Percentiles rank a stretch among this genome's conserved stretches.
These are phyloP conservation scores for Rusavskia elegans DNA, from an alignment of 495 filamentous ascomycete species.

Conservation along the genomic window DNA sequence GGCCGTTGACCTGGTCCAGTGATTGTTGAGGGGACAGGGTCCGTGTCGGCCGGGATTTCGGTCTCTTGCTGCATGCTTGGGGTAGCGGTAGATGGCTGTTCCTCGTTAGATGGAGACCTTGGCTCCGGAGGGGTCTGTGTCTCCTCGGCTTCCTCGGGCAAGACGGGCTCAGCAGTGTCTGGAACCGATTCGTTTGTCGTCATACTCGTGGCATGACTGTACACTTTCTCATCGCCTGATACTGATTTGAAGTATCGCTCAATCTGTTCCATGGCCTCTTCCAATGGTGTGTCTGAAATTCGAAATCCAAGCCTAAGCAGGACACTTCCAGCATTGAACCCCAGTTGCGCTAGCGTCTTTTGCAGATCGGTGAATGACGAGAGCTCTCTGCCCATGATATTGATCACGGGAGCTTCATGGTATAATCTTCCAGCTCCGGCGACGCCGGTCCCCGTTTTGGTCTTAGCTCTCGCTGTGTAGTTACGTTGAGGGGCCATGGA, in stretches of 20 bases:
- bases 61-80: not conserved
- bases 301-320: conserved; percentile 64
- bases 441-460: conserved; percentile 33
- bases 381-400: conserved; percentile 63
- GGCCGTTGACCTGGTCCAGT: conserved; percentile 22
- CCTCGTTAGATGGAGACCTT: not conserved
- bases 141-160: not conserved
- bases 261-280: conserved; percentile 74
- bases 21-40: conserved; percentile 2
- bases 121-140: not conserved
- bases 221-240: conserved; percentile 18
- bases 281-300: conserved; percentile 59
- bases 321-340: conserved; percentile 66
- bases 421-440: conserved; percentile 58
- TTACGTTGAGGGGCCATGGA: conserved; percentile 38
- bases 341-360: conserved; percentile 73
- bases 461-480: conserved; percentile 63
- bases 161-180: not conserved
- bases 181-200: not conserved
- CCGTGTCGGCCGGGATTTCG: not conserved
- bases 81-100: conserved; percentile 1
- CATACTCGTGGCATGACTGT: not conserved
- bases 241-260: conserved; percentile 43
- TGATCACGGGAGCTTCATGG: conserved; percentile 74
- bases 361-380: conserved; percentile 65